Conservation (phyloP, 1,284 basidiomycete genomes). For the Cryptococcus wingfieldii region DNA sequence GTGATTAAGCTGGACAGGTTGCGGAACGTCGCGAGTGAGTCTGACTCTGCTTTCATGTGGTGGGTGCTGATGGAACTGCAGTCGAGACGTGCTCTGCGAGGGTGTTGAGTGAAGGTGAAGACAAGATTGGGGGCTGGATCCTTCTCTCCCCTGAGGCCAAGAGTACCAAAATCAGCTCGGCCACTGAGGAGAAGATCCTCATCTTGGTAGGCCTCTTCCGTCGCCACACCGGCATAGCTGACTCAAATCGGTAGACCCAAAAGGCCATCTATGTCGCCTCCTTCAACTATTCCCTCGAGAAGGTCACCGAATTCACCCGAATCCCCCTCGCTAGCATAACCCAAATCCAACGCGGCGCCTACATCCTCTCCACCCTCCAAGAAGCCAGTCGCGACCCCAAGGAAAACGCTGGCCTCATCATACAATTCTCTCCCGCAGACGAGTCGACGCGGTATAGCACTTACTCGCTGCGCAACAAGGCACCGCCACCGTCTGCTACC, state of each 20-base stretch:
- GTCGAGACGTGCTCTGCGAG: slow-evolving; percentile 77
- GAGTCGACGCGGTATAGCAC: slow-evolving; percentile 67
- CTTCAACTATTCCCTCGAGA: slow-evolving; percentile 86
- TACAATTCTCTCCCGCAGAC: slow-evolving; percentile 68
- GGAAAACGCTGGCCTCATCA: slow-evolving; percentile 79
- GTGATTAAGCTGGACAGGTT: slow-evolving; percentile 81
- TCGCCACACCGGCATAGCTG: slow-evolving; percentile 1
- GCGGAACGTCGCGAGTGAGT: slow-evolving; percentile 69
- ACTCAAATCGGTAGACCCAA: slow-evolving; percentile 52
- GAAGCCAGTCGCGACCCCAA: slow-evolving; percentile 77
- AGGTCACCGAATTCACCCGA: slow-evolving; percentile 82
- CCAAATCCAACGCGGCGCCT: slow-evolving; percentile 80
- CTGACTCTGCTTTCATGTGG: neutral
- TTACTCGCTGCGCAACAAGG: slow-evolving; percentile 71
- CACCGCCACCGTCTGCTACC: slow-evolving; percentile 2
- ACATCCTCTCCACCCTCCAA: slow-evolving; percentile 84
- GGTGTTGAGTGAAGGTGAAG: slow-evolving; percentile 75
- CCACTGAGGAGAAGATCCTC: slow-evolving; percentile 84
- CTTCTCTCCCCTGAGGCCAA: slow-evolving; percentile 76
- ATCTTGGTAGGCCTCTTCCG: slow-evolving; percentile 61
- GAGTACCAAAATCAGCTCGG: slow-evolving; percentile 65
- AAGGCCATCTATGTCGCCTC: slow-evolving; percentile 66
- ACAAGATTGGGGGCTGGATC: slow-evolving; percentile 81
- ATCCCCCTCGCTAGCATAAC: slow-evolving; percentile 79
- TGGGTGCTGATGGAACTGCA: slow-evolving; percentile 14